A percentile compares a stretch with the other conserved stretches of the same genome.
phyloP scores from a whole-genome alignment of 2,329 filamentous ascomycete genomes.

The Pseudogymnoascus sp. region DNA sequence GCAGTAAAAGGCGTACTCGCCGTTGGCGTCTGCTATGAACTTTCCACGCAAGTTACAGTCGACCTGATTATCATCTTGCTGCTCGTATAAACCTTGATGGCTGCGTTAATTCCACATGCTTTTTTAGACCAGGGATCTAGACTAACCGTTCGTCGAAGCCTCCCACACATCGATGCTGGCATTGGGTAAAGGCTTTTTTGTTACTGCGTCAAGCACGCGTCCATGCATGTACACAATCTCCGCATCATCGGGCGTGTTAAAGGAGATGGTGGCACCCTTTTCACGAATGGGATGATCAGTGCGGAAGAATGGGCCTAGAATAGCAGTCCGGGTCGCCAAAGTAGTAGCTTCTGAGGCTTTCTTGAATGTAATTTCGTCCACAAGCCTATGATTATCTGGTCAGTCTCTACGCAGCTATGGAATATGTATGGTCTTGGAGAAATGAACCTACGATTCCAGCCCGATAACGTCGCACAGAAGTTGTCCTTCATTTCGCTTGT shows the following conservation, averaged over 20 bases:
- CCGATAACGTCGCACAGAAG: slow-evolving; percentile 56
- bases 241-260: slow-evolving; percentile 45
- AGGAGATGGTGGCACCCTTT: slow-evolving; percentile 48
- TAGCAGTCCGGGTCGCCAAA: slow-evolving; percentile 45
- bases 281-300: slow-evolving; percentile 47
- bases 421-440: neutral
- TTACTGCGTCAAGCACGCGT: slow-evolving; percentile 44
- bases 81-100: slow-evolving; percentile 39
- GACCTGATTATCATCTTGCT: slow-evolving; percentile 54
- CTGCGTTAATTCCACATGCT: neutral
- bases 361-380: slow-evolving; percentile 27
- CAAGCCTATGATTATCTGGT: slow-evolving; percentile 31
- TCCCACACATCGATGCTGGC: slow-evolving; percentile 58
- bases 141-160: slow-evolving; percentile 47
- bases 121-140: neutral
- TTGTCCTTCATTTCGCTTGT: slow-evolving; percentile 57
- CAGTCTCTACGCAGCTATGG: slow-evolving; percentile 19
- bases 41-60: slow-evolving; percentile 58
- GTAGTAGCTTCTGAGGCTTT: slow-evolving; percentile 30
- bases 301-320: slow-evolving; percentile 59
- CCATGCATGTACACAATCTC: slow-evolving; percentile 50
- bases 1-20: slow-evolving; percentile 47
- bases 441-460: slow-evolving; percentile 45
- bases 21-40: slow-evolving; percentile 51
- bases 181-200: slow-evolving; percentile 48